Evolutionary conservation across 106 monocot genomes (phyloP).

Genomic region (Chionographis japonica): DNA sequence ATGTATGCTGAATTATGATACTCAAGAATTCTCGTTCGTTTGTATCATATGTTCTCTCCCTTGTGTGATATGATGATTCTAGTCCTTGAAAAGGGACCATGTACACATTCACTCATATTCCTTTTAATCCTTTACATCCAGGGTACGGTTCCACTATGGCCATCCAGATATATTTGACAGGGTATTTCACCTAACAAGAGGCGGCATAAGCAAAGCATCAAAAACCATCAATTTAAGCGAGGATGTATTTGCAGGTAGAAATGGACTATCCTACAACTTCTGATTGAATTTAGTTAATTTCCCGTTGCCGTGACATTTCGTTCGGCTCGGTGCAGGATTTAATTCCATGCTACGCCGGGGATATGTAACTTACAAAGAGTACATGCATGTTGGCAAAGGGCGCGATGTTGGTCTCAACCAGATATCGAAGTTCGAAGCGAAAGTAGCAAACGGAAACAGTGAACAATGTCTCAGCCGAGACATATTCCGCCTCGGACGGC

Average conservation of each 20-base stretch:
- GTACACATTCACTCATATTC: background rate
- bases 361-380: slow-evolving; percentile 62
- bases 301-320: background rate
- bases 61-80: background rate
- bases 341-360: slow-evolving; percentile 63
- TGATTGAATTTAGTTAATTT: background rate
- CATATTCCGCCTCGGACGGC: slow-evolving; percentile 58
- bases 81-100: background rate
- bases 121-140: slow-evolving; percentile 13
- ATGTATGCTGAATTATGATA: no score
- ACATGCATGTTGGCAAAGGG: slow-evolving; percentile 83
- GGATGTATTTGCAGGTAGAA: slow-evolving; percentile 78
- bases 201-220: slow-evolving; percentile 89
- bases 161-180: slow-evolving; percentile 89
- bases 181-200: slow-evolving; percentile 79
- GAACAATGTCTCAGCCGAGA: slow-evolving; percentile 79
- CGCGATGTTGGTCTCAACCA: slow-evolving; percentile 89
- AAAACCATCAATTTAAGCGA: slow-evolving; percentile 85
- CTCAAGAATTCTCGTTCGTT: background rate
- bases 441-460: slow-evolving; percentile 78
- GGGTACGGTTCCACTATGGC: slow-evolving; percentile 91
- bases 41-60: background rate
- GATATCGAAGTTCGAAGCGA: slow-evolving; percentile 81
- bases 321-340: slow-evolving; percentile 38
- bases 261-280: background rate